Evolutionary conservation across 1,284 basidiomycete species (phyloP).

Genomic region (Tranzscheliella williamsii): DNA sequence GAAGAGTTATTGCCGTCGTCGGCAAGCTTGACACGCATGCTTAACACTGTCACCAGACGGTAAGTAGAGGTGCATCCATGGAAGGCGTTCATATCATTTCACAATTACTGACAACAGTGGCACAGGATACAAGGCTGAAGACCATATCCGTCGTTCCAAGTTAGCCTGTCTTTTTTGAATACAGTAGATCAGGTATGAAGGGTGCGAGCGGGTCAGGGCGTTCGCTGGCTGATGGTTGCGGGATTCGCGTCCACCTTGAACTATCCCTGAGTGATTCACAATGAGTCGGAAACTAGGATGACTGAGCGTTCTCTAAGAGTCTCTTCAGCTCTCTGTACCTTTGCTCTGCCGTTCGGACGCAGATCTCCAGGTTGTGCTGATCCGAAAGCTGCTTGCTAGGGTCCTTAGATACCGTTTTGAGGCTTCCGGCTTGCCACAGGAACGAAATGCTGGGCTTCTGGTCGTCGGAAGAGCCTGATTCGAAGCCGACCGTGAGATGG

Average conservation of each 20-base stretch:
- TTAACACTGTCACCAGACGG: conserved; percentile 56
- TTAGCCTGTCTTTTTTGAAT: conserved; percentile 55
- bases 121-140: conserved; percentile 34
- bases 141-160: conserved; percentile 54
- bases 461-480: conserved; percentile 2
- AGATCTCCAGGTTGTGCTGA: conserved; percentile 21
- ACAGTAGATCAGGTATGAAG: conserved; percentile 57
- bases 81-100: conserved; percentile 58
- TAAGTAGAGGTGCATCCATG: conserved; percentile 37
- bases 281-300: too few species aligned
- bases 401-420: conserved; percentile 7
- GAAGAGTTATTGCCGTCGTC: conserved; percentile 34
- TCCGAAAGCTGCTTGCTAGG: conserved; percentile 2
- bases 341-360: conserved; percentile 17
- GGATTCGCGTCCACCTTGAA: too few species aligned
- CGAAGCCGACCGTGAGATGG: conserved; percentile 31
- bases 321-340: conserved; percentile 8
- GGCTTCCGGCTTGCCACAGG: conserved; percentile 24
- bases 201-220: conserved; percentile 58
- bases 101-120: conserved; percentile 57
- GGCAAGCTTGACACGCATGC: conserved; percentile 30
- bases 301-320: conserved; percentile 16
- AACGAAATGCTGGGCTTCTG: conserved; percentile 9
- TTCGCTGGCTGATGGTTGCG: conserved; percentile 56
- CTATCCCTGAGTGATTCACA: not conserved